A percentile compares a stretch with the other conserved stretches of the same genome.
Evolutionary conservation across 352 stramenopile genomes (phyloP).

Genomic region (Globisporangium nunn): DNA sequence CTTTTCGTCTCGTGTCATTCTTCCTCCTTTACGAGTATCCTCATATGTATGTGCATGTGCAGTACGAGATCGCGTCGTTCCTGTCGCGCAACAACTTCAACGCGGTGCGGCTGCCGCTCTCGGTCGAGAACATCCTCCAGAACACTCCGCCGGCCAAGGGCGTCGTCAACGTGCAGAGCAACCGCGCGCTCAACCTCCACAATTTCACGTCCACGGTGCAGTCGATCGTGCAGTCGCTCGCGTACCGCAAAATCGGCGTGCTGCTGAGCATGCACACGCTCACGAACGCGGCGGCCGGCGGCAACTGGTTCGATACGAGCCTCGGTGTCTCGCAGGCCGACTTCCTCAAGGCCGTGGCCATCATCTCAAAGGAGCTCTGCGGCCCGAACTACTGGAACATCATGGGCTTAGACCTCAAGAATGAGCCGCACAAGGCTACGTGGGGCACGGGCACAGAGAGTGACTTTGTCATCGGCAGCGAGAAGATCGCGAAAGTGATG

Average conservation of each 20-base stretch:
- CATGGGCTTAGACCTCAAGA: conserved; percentile 77
- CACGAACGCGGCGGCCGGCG: conserved; percentile 43
- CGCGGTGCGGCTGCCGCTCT: conserved; percentile 59
- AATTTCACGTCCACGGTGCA: conserved; percentile 68
- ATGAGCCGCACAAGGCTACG: conserved; percentile 56
- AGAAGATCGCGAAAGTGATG: conserved; percentile 79
- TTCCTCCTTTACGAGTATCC: too few relatives aligned
- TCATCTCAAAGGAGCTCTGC: conserved; percentile 55
- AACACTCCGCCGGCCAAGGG: conserved; percentile 51
- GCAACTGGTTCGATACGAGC: conserved; percentile 54
- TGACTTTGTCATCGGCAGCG: conserved; percentile 58
- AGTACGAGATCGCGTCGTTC: conserved; percentile 77
- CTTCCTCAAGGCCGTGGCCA: conserved; percentile 52
- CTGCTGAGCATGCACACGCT: conserved; percentile 72
- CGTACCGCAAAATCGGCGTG: conserved; percentile 65
- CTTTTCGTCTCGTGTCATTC: not conserved
- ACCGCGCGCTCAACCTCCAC: conserved; percentile 66
- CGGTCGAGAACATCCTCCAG: conserved; percentile 56
- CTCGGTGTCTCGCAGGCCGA: conserved; percentile 44
- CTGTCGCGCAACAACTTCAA: conserved; percentile 83
- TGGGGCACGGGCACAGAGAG: conserved; percentile 59
- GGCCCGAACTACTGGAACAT: conserved; percentile 71
- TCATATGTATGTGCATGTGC: not conserved
- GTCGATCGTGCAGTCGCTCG: conserved; percentile 59
- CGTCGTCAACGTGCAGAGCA: conserved; percentile 62